phyloP scores from a whole-genome alignment of 441 rosid genomes.

The Mallotus japonicus region DNA sequence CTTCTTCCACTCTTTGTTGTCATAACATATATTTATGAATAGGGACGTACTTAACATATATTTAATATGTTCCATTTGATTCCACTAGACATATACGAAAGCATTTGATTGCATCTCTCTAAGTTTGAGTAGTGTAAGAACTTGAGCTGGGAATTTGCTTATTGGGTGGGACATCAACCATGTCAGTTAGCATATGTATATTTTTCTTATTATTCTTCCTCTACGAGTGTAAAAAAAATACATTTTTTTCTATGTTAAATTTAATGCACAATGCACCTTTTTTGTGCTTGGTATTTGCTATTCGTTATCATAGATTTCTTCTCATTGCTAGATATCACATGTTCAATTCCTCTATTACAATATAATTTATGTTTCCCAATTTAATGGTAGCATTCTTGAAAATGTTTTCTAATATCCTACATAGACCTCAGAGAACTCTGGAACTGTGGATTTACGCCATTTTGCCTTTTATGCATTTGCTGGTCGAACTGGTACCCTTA shows the following conservation, averaged over 20 bases:
- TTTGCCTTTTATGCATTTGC: slow-evolving; percentile 94
- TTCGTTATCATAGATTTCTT: neutral
- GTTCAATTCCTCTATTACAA: neutral
- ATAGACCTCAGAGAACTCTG: slow-evolving; percentile 80
- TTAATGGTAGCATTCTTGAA: neutral
- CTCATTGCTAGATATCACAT: neutral
- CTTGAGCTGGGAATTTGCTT: no score
- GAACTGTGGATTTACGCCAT: slow-evolving; percentile 71
- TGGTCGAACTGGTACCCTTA: slow-evolving; percentile 64
- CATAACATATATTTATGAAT: neutral
- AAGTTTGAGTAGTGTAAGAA: no score
- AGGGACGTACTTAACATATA: neutral
- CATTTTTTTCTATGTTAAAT: neutral
- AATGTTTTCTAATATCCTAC: slow-evolving; percentile 16
- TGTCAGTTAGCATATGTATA: neutral
- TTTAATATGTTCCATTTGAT: neutral
- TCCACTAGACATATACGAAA: neutral
- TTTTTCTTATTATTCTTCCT: neutral
- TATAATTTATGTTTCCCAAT: neutral
- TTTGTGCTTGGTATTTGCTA: neutral
- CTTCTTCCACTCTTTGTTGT: neutral
- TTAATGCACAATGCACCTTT: neutral
- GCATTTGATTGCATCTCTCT: no score
- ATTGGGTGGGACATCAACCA: no score
- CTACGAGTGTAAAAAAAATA: neutral